These are phyloP conservation scores for Pythium coloratum DNA, from an alignment of 352 stramenopile genomes.

Conservation along the genomic window DNA sequence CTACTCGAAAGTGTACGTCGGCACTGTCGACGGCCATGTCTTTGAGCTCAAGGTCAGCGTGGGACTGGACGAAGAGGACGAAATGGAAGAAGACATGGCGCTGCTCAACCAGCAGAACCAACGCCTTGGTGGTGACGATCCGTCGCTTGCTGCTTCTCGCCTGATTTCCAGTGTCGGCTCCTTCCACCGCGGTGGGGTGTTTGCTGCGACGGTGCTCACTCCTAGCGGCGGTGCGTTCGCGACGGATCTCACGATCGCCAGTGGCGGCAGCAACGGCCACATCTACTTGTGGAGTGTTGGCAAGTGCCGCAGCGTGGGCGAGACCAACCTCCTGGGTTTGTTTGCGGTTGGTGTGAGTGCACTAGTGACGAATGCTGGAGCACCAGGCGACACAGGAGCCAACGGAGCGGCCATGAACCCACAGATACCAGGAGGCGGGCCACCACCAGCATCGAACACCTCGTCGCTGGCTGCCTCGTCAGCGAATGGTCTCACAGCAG, in stretches of 20 bases:
- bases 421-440: neutral
- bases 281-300: conserved; percentile 56
- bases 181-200: conserved; percentile 50
- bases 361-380: neutral
- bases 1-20: conserved; percentile 60
- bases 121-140: conserved; percentile 5
- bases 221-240: conserved; percentile 50
- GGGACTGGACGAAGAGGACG: conserved; percentile 56
- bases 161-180: conserved; percentile 47
- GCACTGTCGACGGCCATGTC: conserved; percentile 51
- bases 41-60: conserved; percentile 66
- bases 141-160: conserved; percentile 26
- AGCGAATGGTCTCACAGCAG: neutral
- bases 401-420: neutral
- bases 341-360: conserved; percentile 33
- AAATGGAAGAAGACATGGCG: conserved; percentile 34
- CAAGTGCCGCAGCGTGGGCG: conserved; percentile 42
- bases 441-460: neutral
- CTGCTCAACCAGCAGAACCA: neutral
- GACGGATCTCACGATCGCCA: conserved; percentile 49
- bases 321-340: conserved; percentile 39
- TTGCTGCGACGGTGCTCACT: conserved; percentile 50
- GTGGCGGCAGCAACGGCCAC: conserved; percentile 43
- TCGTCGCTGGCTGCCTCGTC: neutral
- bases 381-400: neutral